Evolutionary conservation across 805 yeast genomes (phyloP).

Genomic region (Zygoascus bituminiphila): DNA sequence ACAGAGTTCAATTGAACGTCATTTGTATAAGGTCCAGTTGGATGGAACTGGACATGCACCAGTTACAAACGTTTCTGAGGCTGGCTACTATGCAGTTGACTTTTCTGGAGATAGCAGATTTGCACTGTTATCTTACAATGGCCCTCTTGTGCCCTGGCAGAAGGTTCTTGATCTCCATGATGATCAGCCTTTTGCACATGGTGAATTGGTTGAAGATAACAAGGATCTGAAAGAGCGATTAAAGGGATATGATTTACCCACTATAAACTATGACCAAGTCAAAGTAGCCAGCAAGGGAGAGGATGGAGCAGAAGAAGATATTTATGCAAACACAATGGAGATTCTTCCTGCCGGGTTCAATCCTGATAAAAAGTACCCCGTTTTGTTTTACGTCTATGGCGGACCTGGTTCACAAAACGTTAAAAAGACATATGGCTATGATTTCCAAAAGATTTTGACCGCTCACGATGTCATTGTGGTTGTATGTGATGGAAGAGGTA

Average conservation of each 20-base stretch:
- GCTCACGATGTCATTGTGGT: constrained; percentile 80
- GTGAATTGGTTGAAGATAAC: constrained; percentile 25
- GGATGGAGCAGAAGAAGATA: constrained; percentile 27
- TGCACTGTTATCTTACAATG: constrained; percentile 59
- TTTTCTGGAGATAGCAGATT: constrained; percentile 77
- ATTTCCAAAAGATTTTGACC: constrained; percentile 69
- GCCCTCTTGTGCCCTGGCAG: constrained; percentile 79
- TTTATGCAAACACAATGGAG: constrained; percentile 54
- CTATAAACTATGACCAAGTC: constrained; percentile 40
- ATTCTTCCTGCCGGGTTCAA: constrained; percentile 68
- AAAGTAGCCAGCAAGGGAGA: constrained; percentile 37
- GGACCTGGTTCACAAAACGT: constrained; percentile 94
- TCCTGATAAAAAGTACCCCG: constrained; percentile 57
- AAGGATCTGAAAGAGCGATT: constrained; percentile 20
- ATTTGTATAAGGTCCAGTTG: constrained; percentile 62
- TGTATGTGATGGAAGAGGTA: constrained; percentile 95
- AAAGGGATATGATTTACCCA: constrained; percentile 47
- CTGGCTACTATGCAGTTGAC: constrained; percentile 61
- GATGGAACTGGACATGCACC: constrained; percentile 35
- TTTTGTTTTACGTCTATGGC: constrained; percentile 84
- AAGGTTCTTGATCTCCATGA: constrained; percentile 50
- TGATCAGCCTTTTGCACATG: constrained; percentile 30
- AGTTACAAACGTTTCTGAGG: constrained; percentile 44
- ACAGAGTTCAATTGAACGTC: constrained; percentile 75
- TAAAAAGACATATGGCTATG: constrained; percentile 46